A percentile compares a stretch with the other conserved stretches of the same genome.
Evolutionary conservation across 1,139 yeast genomes (phyloP).

Genomic region (Lodderomyces parapsilosis): DNA sequence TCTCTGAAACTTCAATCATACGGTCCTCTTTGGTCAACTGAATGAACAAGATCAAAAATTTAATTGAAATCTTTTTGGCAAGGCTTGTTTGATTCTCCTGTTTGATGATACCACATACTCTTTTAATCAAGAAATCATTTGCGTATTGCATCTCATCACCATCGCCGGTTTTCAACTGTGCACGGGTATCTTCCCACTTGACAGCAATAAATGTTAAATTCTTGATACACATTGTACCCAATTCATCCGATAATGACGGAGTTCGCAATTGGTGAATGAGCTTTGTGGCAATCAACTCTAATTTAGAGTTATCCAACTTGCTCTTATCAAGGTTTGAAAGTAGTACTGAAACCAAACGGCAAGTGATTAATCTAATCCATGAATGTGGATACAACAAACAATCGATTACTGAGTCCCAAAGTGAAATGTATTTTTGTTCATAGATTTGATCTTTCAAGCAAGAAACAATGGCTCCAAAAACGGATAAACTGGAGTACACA

Average conservation of each 20-base stretch:
- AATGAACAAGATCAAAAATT: slow-evolving; percentile 54
- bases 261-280: slow-evolving; percentile 79
- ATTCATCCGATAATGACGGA: slow-evolving; percentile 62
- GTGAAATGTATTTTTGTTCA: slow-evolving; percentile 22
- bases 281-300: slow-evolving; percentile 55
- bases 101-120: slow-evolving; percentile 63
- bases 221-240: slow-evolving; percentile 67
- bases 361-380: slow-evolving; percentile 78
- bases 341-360: slow-evolving; percentile 58
- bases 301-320: slow-evolving; percentile 26
- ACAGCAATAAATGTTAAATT: slow-evolving; percentile 62
- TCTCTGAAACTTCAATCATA: slow-evolving; percentile 40
- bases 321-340: slow-evolving; percentile 39
- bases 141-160: slow-evolving; percentile 34
- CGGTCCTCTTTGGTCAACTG: slow-evolving; percentile 48
- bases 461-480: slow-evolving; percentile 44
- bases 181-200: slow-evolving; percentile 52
- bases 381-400: slow-evolving; percentile 81
- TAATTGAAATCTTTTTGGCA: slow-evolving; percentile 68
- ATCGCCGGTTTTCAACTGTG: slow-evolving; percentile 11
- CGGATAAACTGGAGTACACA: slow-evolving; percentile 63
- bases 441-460: slow-evolving; percentile 32
- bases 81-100: slow-evolving; percentile 54
- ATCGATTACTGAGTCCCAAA: slow-evolving; percentile 57
- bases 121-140: slow-evolving; percentile 60